Evolutionary conservation across 2,329 filamentous ascomycete genomes (phyloP).

Genomic region (Claviceps lovelessii): DNA sequence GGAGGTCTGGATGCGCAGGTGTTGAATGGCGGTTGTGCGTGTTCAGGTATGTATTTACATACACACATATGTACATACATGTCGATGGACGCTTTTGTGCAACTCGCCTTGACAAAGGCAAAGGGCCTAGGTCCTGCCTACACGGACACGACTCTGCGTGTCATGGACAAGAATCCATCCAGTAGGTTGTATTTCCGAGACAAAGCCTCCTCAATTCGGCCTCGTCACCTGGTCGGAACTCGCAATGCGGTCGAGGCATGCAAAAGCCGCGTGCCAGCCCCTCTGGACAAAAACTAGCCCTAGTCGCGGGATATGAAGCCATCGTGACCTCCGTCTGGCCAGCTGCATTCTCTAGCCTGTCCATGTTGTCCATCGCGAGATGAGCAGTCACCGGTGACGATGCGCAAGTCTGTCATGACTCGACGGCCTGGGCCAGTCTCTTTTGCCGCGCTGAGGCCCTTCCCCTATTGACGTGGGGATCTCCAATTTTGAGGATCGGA

Average conservation of each 20-base stretch:
- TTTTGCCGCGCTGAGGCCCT: slow-evolving; percentile 13
- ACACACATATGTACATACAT: background rate
- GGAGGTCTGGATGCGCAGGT: too few species aligned
- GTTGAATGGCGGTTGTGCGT: background rate
- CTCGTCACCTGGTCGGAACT: slow-evolving; percentile 6
- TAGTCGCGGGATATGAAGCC: slow-evolving; percentile 7
- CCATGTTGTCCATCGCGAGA: slow-evolving; percentile 1
- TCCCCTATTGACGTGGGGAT: too few species aligned
- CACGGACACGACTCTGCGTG: background rate
- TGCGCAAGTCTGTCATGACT: slow-evolving; percentile 8
- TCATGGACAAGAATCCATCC: background rate
- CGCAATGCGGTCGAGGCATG: slow-evolving; percentile 6
- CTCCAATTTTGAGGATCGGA: too few species aligned
- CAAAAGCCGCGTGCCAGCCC: slow-evolving; percentile 8
- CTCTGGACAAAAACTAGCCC: background rate
- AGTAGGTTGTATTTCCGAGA: background rate
- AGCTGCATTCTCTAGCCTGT: slow-evolving; percentile 2
- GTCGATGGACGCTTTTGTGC: too few species aligned
- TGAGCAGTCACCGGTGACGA: background rate
- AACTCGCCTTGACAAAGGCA: background rate
- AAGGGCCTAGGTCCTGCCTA: background rate
- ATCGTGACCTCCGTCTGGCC: slow-evolving; percentile 8
- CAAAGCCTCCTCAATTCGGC: background rate
- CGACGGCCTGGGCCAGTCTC: slow-evolving; percentile 6
- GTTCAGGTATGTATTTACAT: background rate